Percentiles rank a stretch among this genome's conserved stretches.
Conservation (phyloP, 208 protist species). For the Crithidia bombi region DNA sequence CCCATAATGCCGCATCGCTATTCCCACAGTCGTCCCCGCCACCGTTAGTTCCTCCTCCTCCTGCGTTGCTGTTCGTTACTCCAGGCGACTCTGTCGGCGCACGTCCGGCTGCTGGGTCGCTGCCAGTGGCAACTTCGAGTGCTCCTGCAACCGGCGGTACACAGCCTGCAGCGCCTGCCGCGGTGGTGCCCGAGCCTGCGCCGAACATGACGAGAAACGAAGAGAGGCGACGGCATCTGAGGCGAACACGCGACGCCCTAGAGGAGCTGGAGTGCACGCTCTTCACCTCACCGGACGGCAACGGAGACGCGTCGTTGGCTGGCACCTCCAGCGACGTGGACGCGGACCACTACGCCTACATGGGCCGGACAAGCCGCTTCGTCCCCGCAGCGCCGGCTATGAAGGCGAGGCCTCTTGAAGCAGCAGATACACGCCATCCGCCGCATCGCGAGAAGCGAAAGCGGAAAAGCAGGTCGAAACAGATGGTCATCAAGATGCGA, state of each 20-base stretch:
- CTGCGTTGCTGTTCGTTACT: background rate
- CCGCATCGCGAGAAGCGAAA: background rate
- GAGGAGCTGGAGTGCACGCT: constrained; percentile 1
- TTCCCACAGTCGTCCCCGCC: no score
- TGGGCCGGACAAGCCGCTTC: constrained; percentile 6
- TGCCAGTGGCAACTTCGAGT: background rate
- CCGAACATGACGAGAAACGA: background rate
- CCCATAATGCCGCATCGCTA: no score
- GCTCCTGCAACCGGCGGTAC: background rate
- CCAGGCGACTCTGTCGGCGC: background rate
- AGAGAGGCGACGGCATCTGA: constrained; percentile 1
- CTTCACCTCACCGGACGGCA: background rate
- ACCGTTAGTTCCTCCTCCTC: background rate
- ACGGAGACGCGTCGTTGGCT: background rate
- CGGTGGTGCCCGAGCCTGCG: background rate
- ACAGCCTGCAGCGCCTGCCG: background rate
- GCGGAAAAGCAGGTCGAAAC: background rate
- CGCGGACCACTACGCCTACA: background rate
- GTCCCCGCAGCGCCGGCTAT: background rate
- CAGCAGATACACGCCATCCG: background rate
- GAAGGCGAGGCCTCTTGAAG: background rate
- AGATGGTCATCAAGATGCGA: constrained; percentile 6
- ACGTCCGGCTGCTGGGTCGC: background rate
- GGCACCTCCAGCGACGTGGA: background rate
- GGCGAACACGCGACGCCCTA: background rate